A percentile compares a stretch with the other conserved stretches of the same genome.
These are phyloP conservation scores for Gnetum montanum DNA, from an alignment of 75 land plant species.

Conservation along the genomic window DNA sequence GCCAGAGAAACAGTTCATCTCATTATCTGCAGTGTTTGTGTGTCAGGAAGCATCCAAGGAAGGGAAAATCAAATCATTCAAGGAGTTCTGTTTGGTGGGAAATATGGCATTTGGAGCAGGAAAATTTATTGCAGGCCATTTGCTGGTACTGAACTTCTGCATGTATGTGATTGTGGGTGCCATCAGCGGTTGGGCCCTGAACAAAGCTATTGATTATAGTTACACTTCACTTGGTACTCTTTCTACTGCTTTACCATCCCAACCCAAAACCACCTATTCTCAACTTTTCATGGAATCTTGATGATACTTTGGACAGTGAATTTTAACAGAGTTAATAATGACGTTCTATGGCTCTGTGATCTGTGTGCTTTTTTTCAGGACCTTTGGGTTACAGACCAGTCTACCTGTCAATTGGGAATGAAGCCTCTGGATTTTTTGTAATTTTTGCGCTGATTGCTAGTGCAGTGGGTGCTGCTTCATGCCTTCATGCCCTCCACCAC, in stretches of 20 bases:
- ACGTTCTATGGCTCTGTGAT: no score
- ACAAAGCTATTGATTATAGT: conserved; percentile 46
- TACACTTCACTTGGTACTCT: not conserved
- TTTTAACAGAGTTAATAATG: no score
- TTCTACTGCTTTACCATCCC: not conserved
- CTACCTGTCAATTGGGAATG: conserved; percentile 59
- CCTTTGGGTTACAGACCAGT: conserved; percentile 52
- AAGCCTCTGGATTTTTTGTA: conserved; percentile 57
- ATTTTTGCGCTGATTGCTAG: conserved; percentile 63
- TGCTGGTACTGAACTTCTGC: conserved; percentile 49
- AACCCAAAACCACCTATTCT: no score
- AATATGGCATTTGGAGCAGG: conserved; percentile 24
- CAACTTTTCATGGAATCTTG: no score
- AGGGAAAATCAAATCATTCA: no score
- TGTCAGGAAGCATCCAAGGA: no score
- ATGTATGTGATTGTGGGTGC: conserved; percentile 36
- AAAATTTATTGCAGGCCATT: conserved; percentile 17
- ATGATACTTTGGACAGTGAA: no score
- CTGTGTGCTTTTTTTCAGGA: conserved; percentile 27
- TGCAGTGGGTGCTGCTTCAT: conserved; percentile 58
- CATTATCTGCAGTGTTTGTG: no score
- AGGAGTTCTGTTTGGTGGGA: no score
- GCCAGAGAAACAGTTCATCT: no score
- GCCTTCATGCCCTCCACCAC: conserved; percentile 46
- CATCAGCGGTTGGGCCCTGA: conserved; percentile 54